Evolutionary conservation across 495 filamentous ascomycete species (phyloP).

Genomic region (Aspergillus hancockii): DNA sequence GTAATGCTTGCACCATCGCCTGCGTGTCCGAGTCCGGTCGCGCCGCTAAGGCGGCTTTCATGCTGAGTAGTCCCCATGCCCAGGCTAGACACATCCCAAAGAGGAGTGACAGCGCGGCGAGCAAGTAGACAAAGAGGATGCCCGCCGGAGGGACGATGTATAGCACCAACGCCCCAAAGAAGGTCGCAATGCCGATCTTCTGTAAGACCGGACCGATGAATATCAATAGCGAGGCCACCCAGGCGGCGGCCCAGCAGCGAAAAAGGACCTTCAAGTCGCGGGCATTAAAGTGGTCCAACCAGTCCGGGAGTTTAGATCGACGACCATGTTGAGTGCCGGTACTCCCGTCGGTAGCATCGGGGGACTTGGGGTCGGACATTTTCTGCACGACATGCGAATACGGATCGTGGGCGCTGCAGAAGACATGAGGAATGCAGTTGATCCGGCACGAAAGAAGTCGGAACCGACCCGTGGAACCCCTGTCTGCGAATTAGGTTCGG

Average conservation of each 20-base stretch:
- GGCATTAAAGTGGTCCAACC: conserved; percentile 43
- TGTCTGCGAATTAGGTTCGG: neutral
- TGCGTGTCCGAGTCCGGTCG: conserved; percentile 15
- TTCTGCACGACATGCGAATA: neutral
- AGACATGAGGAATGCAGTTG: neutral
- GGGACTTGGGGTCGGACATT: neutral
- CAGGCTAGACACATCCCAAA: conserved; percentile 25
- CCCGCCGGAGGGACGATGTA: conserved; percentile 22
- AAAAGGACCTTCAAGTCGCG: conserved; percentile 42
- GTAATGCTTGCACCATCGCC: conserved; percentile 9
- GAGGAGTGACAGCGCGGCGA: conserved; percentile 18
- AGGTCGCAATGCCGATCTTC: conserved; percentile 23
- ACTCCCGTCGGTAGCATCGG: neutral
- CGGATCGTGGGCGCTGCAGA: neutral
- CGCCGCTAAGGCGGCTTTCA: conserved; percentile 26
- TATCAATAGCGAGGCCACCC: conserved; percentile 41
- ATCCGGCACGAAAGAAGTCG: neutral
- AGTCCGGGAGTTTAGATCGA: conserved; percentile 25
- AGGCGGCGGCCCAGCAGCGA: conserved; percentile 39
- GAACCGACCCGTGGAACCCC: neutral
- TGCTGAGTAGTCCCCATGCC: conserved; percentile 25
- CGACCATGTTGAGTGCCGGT: neutral
- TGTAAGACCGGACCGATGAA: conserved; percentile 35
- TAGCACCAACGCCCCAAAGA: conserved; percentile 20
- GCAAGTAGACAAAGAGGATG: conserved; percentile 23